Conservation (phyloP, 2,329 filamentous ascomycete species). For the Emergomyces pasteurianus region DNA sequence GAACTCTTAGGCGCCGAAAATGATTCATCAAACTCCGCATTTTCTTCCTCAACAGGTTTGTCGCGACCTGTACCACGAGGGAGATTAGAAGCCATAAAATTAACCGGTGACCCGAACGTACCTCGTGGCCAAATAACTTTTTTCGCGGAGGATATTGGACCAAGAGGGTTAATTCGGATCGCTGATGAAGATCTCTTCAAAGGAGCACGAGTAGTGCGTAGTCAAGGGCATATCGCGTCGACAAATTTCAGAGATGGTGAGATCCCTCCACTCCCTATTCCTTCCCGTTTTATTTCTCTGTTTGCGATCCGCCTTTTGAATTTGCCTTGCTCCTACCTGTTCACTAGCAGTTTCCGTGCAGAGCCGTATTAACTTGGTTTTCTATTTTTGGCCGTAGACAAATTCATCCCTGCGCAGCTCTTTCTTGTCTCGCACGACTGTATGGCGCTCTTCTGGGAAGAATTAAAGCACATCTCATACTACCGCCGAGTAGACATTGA, state of each 20-base stretch:
- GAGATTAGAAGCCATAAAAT: constrained; percentile 69
- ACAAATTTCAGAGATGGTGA: constrained; percentile 60
- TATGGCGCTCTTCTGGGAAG: constrained; percentile 71
- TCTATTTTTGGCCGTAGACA: constrained; percentile 40
- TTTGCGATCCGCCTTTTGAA: too few relatives aligned
- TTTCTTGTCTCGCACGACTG: constrained; percentile 66
- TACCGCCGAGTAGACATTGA: constrained; percentile 34
- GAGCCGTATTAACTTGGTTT: neutral
- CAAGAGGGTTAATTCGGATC: constrained; percentile 49
- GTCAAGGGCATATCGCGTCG: constrained; percentile 65
- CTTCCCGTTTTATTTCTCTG: neutral
- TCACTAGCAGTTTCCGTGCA: neutral
- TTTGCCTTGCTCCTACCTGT: neutral
- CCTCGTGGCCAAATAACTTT: constrained; percentile 79
- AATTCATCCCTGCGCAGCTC: constrained; percentile 62
- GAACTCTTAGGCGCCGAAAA: neutral
- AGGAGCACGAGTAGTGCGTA: constrained; percentile 62
- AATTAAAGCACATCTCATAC: constrained; percentile 35
- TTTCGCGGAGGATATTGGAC: constrained; percentile 63
- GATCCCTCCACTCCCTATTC: constrained; percentile 16
- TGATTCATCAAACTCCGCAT: neutral
- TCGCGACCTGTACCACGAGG: constrained; percentile 29
- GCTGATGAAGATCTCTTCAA: constrained; percentile 56
- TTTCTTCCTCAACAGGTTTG: neutral
- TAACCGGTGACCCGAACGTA: constrained; percentile 85